Percentiles rank a stretch among this genome's conserved stretches.
Conservation (phyloP, 345 rosid genomes). For the Reutealis trisperma region DNA sequence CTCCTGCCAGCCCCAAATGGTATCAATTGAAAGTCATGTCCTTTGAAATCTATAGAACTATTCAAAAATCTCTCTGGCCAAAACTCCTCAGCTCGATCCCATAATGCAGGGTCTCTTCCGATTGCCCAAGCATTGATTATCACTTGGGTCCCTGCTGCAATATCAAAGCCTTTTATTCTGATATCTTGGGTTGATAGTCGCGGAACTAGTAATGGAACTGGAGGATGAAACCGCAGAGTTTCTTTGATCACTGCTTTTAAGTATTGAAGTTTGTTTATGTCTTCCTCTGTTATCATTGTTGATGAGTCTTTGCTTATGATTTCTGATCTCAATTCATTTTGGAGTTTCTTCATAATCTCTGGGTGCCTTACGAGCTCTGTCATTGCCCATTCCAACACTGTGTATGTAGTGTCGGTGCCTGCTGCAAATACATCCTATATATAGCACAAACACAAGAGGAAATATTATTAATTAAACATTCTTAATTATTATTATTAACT, state of each 20-base stretch:
- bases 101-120: conserved; percentile 36
- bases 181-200: conserved; percentile 31
- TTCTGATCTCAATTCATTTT: conserved; percentile 25
- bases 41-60: conserved; percentile 25
- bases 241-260: conserved; percentile 44
- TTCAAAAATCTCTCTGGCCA: conserved; percentile 43
- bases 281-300: not conserved
- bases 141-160: conserved; percentile 29
- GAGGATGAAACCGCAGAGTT: conserved; percentile 42
- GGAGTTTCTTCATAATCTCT: conserved; percentile 21
- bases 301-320: not conserved
- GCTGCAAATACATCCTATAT: conserved; percentile 37
- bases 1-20: conserved; percentile 48
- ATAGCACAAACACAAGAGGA: too few relatives aligned
- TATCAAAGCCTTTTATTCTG: conserved; percentile 28
- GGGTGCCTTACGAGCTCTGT: conserved; percentile 42
- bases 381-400: conserved; percentile 46
- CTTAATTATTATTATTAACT: too few relatives aligned
- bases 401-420: conserved; percentile 40
- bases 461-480: too few relatives aligned
- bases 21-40: conserved; percentile 36
- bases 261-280: conserved; percentile 27
- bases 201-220: conserved; percentile 39
- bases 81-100: conserved; percentile 37
- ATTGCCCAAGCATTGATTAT: conserved; percentile 35